Evolutionary conservation across 2,329 filamentous ascomycete species (phyloP), one percentile per base, ranked within the genome.

Genomic region (Venturia effusa): DNA sequence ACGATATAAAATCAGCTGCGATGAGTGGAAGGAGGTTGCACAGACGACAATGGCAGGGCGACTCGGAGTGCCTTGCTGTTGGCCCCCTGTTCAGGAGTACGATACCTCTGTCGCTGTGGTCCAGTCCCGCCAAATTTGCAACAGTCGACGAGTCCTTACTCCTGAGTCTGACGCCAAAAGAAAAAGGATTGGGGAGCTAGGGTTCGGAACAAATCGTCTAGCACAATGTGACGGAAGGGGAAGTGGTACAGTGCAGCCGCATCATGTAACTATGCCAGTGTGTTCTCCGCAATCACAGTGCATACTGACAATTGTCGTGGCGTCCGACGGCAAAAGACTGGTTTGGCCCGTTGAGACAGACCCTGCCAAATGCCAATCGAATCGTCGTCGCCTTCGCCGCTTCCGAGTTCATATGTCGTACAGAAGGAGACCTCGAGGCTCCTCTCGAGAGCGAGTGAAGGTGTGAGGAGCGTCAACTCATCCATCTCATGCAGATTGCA

Each of bases 341-440:
- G 51, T 57, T 57, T 57, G 51, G 8, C 13, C 45, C 51, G 51
- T 57, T 57, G 51, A 51, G 51, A 51, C 45, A 57, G 51, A 57
- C 51, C 51, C 51, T 57, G 51, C 30, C 51, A 34, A 34, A 27
- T 57, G 51, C 30, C 51, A 34, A 34, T 8, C 17, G 51, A 8
- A 32, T 34, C 27, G 27, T 57, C 17, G 34, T 57, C 51, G 24
- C 30, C 51, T 57, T 57, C 30, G 51, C 51, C 51, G 27, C 51
- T 34, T 57, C 30, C 10, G 6, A 19, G 5, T 34, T 10, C 51
- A 57, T 34, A n/a, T 34, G 51, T 57, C 51, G 51, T 57, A 57
- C 51, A 57, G 30, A 57, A 34, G n/a, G 17, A 15, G 15, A 57
- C 51, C 34, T n/a, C n/a, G n/a, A n/a, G n/a, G n/a, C 51, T 57